These are phyloP conservation scores for Discostella stelligeroides DNA, from an alignment of 108 stramenopile genomes.

Conservation along the genomic window DNA sequence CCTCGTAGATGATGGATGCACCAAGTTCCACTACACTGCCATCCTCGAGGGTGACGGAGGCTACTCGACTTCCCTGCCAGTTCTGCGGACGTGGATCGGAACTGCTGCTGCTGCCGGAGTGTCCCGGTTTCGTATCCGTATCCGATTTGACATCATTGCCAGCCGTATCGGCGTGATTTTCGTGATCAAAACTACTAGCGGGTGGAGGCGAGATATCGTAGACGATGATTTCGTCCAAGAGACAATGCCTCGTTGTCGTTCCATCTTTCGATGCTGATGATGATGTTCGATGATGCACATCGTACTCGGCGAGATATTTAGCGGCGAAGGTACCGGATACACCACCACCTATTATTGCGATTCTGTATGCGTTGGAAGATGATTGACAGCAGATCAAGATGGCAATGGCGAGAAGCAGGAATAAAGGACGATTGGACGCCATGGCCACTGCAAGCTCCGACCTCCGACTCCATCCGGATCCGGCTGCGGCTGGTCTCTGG, in stretches of 20 bases:
- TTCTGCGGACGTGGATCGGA: slow-evolving; percentile 38
- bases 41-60: slow-evolving; percentile 49
- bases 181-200: slow-evolving; percentile 9
- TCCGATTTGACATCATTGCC: not conserved
- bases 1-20: slow-evolving; percentile 64
- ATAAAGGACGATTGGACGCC: not conserved
- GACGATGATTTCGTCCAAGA: slow-evolving; percentile 57
- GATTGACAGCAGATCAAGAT: not conserved
- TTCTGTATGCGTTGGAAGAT: slow-evolving; percentile 21
- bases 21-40: slow-evolving; percentile 76
- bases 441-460: too few relatives aligned
- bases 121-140: not conserved
- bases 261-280: not conserved
- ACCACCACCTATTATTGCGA: slow-evolving; percentile 76
- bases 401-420: not conserved
- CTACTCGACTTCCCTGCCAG: slow-evolving; percentile 70
- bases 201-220: slow-evolving; percentile 64
- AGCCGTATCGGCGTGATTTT: not conserved
- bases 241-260: slow-evolving; percentile 33
- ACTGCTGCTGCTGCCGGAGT: not conserved
- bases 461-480: too few relatives aligned
- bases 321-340: slow-evolving; percentile 69
- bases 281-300: slow-evolving; percentile 31
- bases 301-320: slow-evolving; percentile 79
- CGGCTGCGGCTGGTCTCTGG: too few relatives aligned